Percentiles rank a stretch among this genome's conserved stretches.
These are phyloP conservation scores for Elsinoe ampelina DNA, from an alignment of 2,329 filamentous ascomycete species.

Conservation along the genomic window DNA sequence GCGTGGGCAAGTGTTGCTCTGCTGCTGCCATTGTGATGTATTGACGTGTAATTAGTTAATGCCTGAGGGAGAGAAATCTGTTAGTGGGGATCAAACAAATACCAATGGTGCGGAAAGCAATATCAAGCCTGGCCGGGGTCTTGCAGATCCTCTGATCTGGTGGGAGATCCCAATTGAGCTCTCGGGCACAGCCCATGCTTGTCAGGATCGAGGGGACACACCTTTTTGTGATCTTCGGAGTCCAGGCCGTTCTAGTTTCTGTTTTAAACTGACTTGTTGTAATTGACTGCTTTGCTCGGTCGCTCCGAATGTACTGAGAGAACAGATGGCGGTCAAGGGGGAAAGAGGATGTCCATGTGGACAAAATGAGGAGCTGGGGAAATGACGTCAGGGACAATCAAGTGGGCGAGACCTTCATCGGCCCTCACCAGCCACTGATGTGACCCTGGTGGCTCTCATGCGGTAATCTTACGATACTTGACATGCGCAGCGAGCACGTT, in stretches of 20 bases:
- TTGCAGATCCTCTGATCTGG: slow-evolving; percentile 11
- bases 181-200: not conserved
- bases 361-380: not conserved
- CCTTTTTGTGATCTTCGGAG: not conserved
- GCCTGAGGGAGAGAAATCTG: not conserved
- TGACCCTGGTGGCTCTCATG: too few relatives aligned
- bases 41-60: not conserved
- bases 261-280: not conserved
- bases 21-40: slow-evolving; percentile 13
- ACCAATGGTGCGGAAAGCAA: not conserved
- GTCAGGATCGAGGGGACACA: not conserved
- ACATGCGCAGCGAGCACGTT: too few relatives aligned
- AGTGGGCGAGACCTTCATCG: too few relatives aligned
- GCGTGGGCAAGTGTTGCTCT: slow-evolving; percentile 23
- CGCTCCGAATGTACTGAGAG: not conserved
- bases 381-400: not conserved
- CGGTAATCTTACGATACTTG: too few relatives aligned
- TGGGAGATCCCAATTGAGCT: not conserved
- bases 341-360: not conserved
- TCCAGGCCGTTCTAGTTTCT: not conserved
- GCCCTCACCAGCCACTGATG: too few relatives aligned
- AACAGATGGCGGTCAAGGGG: not conserved
- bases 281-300: not conserved
- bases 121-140: not conserved
- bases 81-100: not conserved